Percentiles rank a stretch among this genome's conserved stretches.
These are phyloP conservation scores for Aspergillus sp. DNA, from an alignment of 2,329 filamentous ascomycete species.

Conservation along the genomic window DNA sequence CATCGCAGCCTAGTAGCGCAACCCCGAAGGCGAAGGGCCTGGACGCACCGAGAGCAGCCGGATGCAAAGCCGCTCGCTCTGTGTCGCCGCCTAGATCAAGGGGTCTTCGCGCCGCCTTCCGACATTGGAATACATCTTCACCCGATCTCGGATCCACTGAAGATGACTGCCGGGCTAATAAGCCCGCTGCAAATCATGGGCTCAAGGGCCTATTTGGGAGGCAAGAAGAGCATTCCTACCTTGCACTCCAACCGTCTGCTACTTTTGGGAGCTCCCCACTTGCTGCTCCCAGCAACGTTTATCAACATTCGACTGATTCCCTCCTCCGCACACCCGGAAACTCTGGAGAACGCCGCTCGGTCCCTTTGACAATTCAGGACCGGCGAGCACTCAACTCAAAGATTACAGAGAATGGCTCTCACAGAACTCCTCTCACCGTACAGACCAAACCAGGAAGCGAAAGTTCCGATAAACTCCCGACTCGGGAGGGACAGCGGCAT, in stretches of 20 bases:
- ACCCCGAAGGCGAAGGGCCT: slow-evolving; percentile 20
- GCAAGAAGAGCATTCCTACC: slow-evolving; percentile 11
- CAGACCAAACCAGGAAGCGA: slow-evolving; percentile 23
- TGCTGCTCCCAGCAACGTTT: background rate
- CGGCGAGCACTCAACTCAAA: slow-evolving; percentile 40
- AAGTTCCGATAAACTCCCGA: slow-evolving; percentile 14
- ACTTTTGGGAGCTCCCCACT: slow-evolving; percentile 6
- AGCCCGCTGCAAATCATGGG: background rate
- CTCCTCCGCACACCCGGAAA: slow-evolving; percentile 22
- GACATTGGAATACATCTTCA: slow-evolving; percentile 35
- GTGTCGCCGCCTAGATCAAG: slow-evolving; percentile 40
- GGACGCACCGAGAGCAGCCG: slow-evolving; percentile 22
- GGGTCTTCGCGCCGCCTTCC: slow-evolving; percentile 41
- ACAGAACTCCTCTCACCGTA: slow-evolving; percentile 32
- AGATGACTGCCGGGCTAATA: slow-evolving; percentile 1
- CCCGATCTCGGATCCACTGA: slow-evolving; percentile 17
- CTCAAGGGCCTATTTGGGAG: background rate
- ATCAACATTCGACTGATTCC: background rate
- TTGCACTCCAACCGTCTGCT: slow-evolving; percentile 11
- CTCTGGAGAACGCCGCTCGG: slow-evolving; percentile 8
- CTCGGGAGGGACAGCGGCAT: slow-evolving; percentile 14
- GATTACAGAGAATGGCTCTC: slow-evolving; percentile 27
- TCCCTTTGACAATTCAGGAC: slow-evolving; percentile 37
- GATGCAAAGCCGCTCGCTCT: slow-evolving; percentile 36
- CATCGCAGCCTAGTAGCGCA: slow-evolving; percentile 40